Conservation (phyloP, 2,329 filamentous ascomycete species). For the Neoarthrinium moseri region DNA sequence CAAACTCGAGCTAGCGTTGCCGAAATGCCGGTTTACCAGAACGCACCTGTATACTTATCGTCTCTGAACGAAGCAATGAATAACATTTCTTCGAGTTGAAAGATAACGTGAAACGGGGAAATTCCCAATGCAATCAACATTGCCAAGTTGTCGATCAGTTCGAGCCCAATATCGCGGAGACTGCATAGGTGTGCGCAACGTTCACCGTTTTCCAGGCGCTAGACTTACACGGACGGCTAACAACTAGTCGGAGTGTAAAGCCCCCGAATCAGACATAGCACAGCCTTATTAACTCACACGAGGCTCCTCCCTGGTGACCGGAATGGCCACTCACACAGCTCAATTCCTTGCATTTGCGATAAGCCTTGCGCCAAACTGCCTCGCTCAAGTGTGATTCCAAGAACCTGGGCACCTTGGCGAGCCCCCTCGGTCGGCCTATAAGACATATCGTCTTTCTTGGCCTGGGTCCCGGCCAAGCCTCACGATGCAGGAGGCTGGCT, state of each 20-base stretch:
- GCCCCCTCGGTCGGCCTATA: not conserved
- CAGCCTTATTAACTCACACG: not conserved
- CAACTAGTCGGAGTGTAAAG: not conserved
- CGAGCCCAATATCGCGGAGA: no score
- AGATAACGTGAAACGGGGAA: no score
- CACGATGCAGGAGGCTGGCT: not conserved
- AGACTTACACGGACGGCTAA: no score
- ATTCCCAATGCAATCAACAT: no score
- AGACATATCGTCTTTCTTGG: constrained; percentile 1
- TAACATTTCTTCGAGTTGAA: not conserved
- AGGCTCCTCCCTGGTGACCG: no score
- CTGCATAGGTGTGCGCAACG: no score
- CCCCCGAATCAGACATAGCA: not conserved
- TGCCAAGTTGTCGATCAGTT: no score
- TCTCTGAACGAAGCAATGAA: not conserved
- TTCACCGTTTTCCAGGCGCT: not conserved
- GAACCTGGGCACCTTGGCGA: not conserved
- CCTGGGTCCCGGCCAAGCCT: constrained; percentile 2
- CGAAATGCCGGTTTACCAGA: not conserved
- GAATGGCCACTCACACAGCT: no score
- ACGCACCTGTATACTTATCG: not conserved
- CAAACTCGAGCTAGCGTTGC: constrained; percentile 1
- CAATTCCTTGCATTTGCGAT: no score
- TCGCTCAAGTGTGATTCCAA: constrained; percentile 1
- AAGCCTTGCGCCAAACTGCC: not conserved